A percentile compares a stretch with the other conserved stretches of the same genome.
phyloP scores from a whole-genome alignment of 345 rosid genomes.

The Bruguiera parviflora region DNA sequence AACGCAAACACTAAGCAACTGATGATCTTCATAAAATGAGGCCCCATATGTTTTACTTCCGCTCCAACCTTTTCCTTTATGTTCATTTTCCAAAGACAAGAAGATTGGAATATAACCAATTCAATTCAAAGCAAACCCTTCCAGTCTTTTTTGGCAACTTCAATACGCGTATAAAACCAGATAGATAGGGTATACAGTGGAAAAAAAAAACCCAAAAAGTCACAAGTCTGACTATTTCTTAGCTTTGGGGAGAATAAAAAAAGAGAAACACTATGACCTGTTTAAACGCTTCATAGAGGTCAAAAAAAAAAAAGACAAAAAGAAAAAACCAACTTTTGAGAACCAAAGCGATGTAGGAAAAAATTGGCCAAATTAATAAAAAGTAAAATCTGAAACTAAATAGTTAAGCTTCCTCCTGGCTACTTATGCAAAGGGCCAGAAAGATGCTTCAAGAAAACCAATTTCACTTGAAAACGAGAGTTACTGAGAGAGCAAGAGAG shows the following conservation, averaged over 20 bases:
- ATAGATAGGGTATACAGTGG: neutral
- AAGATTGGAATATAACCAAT: neutral
- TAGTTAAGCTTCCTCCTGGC: neutral
- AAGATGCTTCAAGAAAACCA: neutral
- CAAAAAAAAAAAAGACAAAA: too few relatives aligned
- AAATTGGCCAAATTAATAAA: neutral
- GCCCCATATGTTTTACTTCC: too few relatives aligned
- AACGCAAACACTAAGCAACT: too few relatives aligned
- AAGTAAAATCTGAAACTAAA: too few relatives aligned
- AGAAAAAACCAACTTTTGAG: slow-evolving; percentile 3
- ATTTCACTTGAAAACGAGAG: neutral
- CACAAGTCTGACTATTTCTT: slow-evolving; percentile 19
- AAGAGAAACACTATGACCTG: neutral
- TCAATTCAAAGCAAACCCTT: neutral
- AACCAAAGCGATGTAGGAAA: neutral
- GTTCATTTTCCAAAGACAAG: neutral
- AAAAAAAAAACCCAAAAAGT: neutral
- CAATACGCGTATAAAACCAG: neutral
- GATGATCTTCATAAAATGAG: too few relatives aligned
- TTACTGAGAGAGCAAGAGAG: neutral
- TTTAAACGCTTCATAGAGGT: slow-evolving; percentile 10
- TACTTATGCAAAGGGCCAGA: neutral
- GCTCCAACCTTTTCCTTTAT: too few relatives aligned
- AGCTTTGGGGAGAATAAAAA: slow-evolving; percentile 17
- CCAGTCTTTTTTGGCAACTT: neutral